Evolutionary conservation across 129 eudicot genomes (phyloP), one percentile per base, ranked within the genome.

Genomic region (Escallonia herrerae): DNA sequence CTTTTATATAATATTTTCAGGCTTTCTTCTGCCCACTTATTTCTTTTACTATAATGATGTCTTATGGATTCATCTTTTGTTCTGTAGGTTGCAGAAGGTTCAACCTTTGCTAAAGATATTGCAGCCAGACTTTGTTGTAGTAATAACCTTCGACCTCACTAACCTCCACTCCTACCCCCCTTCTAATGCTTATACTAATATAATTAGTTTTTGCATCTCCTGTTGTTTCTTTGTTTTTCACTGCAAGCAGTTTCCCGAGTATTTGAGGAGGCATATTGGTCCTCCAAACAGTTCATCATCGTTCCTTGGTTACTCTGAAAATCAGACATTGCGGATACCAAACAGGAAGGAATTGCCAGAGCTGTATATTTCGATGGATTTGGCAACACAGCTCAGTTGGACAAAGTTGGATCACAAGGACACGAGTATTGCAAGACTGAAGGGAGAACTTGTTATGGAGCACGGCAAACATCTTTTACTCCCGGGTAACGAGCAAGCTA

Each of bases 41-140:
- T 53, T 4, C 33, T 53, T 15, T 14, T 11, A 15, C 58, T 3
- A 53, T 7, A 49, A 49, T 51, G 8, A 1, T 51, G 13, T 53
- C 14, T 53, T 12, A 15, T 2, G 9, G 60, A 50, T 46, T 69
- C 12, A 42, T 51, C 53, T 74, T 40, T 57, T 62, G 61, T 54
- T 59, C 76, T 80, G 73, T 83, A 90, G 97, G 80, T 72, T 69
- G 62, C 83, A 77, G 65, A 82, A 81, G 65, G 74, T 72, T 58
- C 80, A 74, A 56, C 86, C 78, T 50, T 77, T 91, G 74, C 74
- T 93, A 69, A 81, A 81, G 68, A 69, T 75, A 43, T 73, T 93
- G 76, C 91, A 84, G 58, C 96, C 99, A 44, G 84, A 75, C 63
- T 49, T 74, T 65, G 80, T 81, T 37, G 69, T 93, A 95, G 97